Base-by-base conservation (phyloP, 441 rosid genomes). In the Pelargonium myrrhifolium region DNA sequence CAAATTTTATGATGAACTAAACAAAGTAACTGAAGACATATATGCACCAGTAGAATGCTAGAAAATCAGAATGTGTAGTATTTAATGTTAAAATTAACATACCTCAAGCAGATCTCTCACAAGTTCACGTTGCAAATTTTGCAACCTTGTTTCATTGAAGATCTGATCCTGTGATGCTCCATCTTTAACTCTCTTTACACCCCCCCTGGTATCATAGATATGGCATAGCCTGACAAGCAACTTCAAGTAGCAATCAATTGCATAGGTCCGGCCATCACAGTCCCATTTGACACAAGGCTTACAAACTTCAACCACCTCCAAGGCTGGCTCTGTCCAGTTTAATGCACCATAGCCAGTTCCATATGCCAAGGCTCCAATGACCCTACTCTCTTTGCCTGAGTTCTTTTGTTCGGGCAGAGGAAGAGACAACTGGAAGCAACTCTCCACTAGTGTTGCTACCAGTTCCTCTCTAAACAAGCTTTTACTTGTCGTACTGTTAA, bases 131-230 rank as follows among this genome's bases (percentile, higher is more conserved):
- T 94, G 99, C 81, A 94, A 74, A 75, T 87, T 91, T 71, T 89
- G 97, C 79, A 94, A 81, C 67, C 98, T 91, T n/a, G 98, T 94
- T 85, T 94, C 99, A 24, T 94, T 91, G 70, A 94, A 78, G 62
- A 94, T 94, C 80, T 92, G 96, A 82, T 92, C 98, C 77, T 94
- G 99, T 20, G 98, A 94, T 76, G 99, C 99, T 39, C 99, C 99
- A 67, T 94, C 99, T 85, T 94, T 94, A 67, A 94, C 81, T 77
- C 91, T 87, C 84, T 94, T 94, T 68, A 92, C 97, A 72, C 99
- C 99, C 64, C 99, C 97, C 76, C 98, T 83, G 59, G 97, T 94
- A 79, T 94, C 99, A 63, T 89, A 94, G 68, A 92, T 94, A 75
- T 92, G 94, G 77, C 99, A 94, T 53, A 94, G 87, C 85, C 99